Evolutionary conservation across 257 asterid species (phyloP).

Genomic region (Ilex aquifolium): DNA sequence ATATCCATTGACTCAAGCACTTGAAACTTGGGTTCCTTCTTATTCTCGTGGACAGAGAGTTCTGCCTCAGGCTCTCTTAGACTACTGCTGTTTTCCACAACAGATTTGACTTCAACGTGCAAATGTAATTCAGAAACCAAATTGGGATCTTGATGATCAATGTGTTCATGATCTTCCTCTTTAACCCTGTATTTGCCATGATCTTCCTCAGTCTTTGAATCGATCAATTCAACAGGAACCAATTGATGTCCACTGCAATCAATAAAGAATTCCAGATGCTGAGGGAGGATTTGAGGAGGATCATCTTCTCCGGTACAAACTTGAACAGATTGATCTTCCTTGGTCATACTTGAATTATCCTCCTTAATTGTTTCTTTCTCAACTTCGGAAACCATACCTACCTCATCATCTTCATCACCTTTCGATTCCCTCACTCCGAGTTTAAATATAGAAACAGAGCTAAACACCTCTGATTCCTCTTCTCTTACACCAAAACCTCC

Average conservation of each 20-base stretch:
- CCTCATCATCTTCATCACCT: conserved; percentile 18
- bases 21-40: conserved; percentile 37
- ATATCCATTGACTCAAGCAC: conserved; percentile 54
- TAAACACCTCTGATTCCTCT: conserved; percentile 13
- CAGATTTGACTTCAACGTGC: conserved; percentile 18
- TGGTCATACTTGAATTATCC: conserved; percentile 16
- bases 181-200: conserved; percentile 12
- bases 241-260: conserved; percentile 58
- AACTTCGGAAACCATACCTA: conserved; percentile 7
- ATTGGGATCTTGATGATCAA: conserved; percentile 17
- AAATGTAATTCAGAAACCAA: conserved; percentile 19
- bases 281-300: conserved; percentile 34
- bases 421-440: conserved; percentile 10
- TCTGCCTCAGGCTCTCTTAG: conserved; percentile 19
- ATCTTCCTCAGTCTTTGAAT: conserved; percentile 41
- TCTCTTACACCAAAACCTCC: conserved; percentile 10
- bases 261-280: conserved; percentile 75
- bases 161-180: conserved; percentile 15
- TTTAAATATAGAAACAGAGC: conserved; percentile 4
- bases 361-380: conserved; percentile 20
- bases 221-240: conserved; percentile 64
- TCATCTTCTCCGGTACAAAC: conserved; percentile 39
- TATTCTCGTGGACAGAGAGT: conserved; percentile 29
- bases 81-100: conserved; percentile 19
- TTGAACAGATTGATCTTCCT: conserved; percentile 57